phyloP scores from a whole-genome alignment of 139 green algal genomes.

The Yamagishiella unicocca region DNA sequence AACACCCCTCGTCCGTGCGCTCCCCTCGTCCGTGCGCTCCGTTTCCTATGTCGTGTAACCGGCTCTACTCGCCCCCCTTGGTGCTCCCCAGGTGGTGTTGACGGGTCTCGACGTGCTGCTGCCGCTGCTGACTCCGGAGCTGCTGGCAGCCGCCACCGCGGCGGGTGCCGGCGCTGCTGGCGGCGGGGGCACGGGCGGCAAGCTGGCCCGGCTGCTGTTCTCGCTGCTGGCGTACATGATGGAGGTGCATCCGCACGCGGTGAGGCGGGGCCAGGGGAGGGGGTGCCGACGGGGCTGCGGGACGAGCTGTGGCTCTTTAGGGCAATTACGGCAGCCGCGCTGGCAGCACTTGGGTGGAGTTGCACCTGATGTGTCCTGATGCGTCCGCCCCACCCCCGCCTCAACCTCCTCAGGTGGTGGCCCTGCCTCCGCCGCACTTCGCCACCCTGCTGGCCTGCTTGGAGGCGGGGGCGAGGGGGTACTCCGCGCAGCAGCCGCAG shows the following conservation, averaged over 20 bases:
- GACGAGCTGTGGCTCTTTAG: too few species aligned
- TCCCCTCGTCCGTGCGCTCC: too few species aligned
- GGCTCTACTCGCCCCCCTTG: too few species aligned
- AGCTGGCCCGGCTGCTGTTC: constrained; percentile 87
- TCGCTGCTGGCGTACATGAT: constrained; percentile 83
- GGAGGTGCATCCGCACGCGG: constrained; percentile 77
- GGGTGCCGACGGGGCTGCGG: too few species aligned
- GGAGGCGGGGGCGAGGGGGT: constrained; percentile 22
- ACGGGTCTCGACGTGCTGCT: constrained; percentile 84
- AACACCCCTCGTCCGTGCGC: too few species aligned
- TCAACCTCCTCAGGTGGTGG: constrained; percentile 73
- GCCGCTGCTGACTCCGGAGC: constrained; percentile 81
- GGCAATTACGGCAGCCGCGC: too few species aligned
- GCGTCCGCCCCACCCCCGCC: too few species aligned
- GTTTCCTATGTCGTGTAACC: too few species aligned
- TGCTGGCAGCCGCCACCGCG: constrained; percentile 64
- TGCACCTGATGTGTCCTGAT: too few species aligned
- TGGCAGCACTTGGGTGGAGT: too few species aligned
- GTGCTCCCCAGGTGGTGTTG: constrained; percentile 78
- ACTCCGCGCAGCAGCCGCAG: not conserved
- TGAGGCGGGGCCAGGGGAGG: too few species aligned
- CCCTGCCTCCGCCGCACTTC: constrained; percentile 69
- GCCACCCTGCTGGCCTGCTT: constrained; percentile 76
- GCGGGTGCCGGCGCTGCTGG: constrained; percentile 15
- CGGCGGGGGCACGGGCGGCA: constrained; percentile 68